Evolutionary conservation across 495 filamentous ascomycete genomes (phyloP).

Genomic region (Xylaria bambusicola): DNA sequence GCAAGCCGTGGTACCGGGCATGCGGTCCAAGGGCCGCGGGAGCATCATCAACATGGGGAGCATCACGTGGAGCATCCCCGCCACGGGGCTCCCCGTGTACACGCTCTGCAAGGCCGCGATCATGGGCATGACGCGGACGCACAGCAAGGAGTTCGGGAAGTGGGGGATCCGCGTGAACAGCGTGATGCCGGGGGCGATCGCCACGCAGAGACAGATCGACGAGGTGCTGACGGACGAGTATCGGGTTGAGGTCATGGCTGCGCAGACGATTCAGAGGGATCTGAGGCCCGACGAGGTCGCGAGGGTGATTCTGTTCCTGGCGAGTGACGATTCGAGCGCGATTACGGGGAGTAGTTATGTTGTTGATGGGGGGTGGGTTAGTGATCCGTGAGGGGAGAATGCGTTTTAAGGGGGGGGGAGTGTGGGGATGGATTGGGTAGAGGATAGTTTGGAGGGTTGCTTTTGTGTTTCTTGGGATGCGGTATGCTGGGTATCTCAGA

Average conservation of each 20-base stretch:
- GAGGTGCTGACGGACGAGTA: conserved; percentile 49
- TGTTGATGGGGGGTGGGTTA: conserved; percentile 37
- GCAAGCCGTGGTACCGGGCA: conserved; percentile 48
- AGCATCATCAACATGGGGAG: conserved; percentile 61
- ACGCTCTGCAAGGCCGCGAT: conserved; percentile 59
- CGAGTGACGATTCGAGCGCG: conserved; percentile 35
- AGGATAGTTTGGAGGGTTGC: background rate
- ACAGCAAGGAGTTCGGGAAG: conserved; percentile 56
- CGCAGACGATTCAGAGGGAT: conserved; percentile 46
- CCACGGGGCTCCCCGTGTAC: conserved; percentile 49
- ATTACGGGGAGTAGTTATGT: conserved; percentile 37
- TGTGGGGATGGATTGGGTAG: background rate
- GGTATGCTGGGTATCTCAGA: no score
- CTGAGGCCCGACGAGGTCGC: conserved; percentile 42
- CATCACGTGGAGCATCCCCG: conserved; percentile 53
- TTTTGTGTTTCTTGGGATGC: no score
- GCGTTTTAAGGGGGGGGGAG: no score
- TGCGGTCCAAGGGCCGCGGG: conserved; percentile 23
- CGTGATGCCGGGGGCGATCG: conserved; percentile 48
- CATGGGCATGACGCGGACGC: conserved; percentile 57
- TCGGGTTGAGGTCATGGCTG: conserved; percentile 37
- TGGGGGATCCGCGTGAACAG: conserved; percentile 59
- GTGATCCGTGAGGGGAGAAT: conserved; percentile 24
- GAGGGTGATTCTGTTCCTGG: conserved; percentile 34
- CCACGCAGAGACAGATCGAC: conserved; percentile 43